Conservation (phyloP, 2,329 filamentous ascomycete species). For the Colletotrichum limetticola region DNA sequence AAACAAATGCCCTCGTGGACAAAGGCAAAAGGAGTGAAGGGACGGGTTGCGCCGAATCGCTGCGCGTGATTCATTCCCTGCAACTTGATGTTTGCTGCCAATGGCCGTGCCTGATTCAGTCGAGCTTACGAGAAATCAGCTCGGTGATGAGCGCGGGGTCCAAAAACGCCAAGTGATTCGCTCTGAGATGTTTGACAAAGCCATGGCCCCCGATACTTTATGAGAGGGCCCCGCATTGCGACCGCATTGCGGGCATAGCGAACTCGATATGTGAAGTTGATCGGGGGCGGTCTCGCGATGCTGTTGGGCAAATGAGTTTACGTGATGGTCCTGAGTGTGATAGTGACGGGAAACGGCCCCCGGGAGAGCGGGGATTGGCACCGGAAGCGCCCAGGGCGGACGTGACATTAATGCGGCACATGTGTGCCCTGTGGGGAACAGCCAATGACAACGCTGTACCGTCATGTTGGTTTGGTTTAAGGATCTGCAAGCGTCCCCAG, state of each 20-base stretch:
- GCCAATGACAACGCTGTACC: conserved; percentile 11
- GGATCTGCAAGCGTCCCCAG: conserved; percentile 11
- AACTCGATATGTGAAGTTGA: not conserved
- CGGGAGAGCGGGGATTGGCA: conserved; percentile 30
- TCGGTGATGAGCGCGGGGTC: not conserved
- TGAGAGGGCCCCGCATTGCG: not conserved
- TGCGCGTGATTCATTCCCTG: not conserved
- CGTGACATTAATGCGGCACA: conserved; percentile 17
- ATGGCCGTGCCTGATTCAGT: not conserved
- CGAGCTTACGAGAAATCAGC: not conserved
- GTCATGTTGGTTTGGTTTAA: conserved; percentile 20
- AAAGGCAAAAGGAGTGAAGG: not conserved
- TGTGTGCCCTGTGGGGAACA: not conserved
- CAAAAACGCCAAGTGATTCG: conserved; percentile 12
- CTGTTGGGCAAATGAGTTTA: not conserved
- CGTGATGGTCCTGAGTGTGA: conserved; percentile 29
- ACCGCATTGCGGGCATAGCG: not conserved
- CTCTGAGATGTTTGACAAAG: not conserved
- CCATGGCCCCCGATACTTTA: not conserved
- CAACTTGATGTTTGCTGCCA: conserved; percentile 1
- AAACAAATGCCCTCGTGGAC: not conserved
- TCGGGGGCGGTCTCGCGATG: conserved; percentile 5
- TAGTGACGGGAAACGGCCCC: conserved; percentile 21
- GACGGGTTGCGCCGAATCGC: not conserved
- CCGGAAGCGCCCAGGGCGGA: conserved; percentile 30